Evolutionary conservation across 2,329 filamentous ascomycete genomes (phyloP), one percentile per base, ranked within the genome.

Genomic region (Ophiognomonia clavigignenti-juglandacearum): DNA sequence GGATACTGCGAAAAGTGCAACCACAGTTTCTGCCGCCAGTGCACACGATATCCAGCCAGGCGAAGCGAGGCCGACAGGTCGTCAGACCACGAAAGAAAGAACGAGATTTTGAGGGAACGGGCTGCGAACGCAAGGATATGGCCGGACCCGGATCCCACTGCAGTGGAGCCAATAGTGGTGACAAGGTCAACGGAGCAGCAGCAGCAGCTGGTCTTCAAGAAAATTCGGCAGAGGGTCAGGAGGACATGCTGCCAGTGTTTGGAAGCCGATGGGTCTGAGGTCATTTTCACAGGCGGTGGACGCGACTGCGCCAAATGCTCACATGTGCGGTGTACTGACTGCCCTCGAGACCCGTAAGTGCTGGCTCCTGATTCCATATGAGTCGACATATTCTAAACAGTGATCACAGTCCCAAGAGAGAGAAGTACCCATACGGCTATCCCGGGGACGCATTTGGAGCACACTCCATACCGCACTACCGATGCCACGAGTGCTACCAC

Each of bases 21-120:
- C 56, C 91, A 96, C 67, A 72, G 73, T 39, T 81, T 88, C 55
- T 96, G 91, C 77, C 85, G 80, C 60, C 82, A 86, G 59, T 96
- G 91, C 64, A 79, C 82, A 23, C 82, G 88, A 46, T 80, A 85
- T 58, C 90, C 90, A 27, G 72, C 78, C 44, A 82, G 83, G 68
- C 81, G 78, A 55, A 75, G 70, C 57, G 75, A 80, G 55, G 72
- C 71, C 52, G 73, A 80, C 59, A 70, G 71, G 55, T 65, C 74
- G 50, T 73, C 73, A 55, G 74, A 71, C 60, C 73, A 76, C 43
- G 72, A 74, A 60, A 70, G 64, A 56, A 71, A 73, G 54, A 72
- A 74, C 16, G 70, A 68, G 20, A 61, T 73, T 19, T 55, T 73
- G 50, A 75, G 82, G 59, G 76, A 76, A 54, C 73, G 77, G 52